A percentile compares a stretch with the other conserved stretches of the same genome.
Evolutionary conservation across 164 flowering plant species (phyloP).

Genomic region (Sextonia rubra): DNA sequence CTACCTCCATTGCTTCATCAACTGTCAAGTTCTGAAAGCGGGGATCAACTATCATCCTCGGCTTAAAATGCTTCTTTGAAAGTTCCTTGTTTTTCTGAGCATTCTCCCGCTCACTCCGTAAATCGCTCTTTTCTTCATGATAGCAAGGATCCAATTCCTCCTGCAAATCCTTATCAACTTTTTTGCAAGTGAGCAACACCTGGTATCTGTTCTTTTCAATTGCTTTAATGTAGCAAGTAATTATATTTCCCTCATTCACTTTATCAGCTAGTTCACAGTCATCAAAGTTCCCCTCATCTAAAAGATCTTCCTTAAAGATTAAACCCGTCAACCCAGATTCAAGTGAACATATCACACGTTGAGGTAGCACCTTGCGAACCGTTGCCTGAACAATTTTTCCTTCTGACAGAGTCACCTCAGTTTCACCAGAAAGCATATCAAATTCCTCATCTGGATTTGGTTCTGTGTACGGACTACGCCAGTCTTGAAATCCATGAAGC

Average conservation of each 20-base stretch:
- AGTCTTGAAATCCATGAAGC: slow-evolving; percentile 78
- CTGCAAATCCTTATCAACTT: slow-evolving; percentile 16
- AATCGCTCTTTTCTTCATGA: slow-evolving; percentile 55
- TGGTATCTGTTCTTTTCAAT: slow-evolving; percentile 69
- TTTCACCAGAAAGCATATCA: slow-evolving; percentile 87
- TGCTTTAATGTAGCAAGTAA: slow-evolving; percentile 70
- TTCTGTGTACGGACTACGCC: slow-evolving; percentile 65
- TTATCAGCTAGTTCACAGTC: slow-evolving; percentile 33
- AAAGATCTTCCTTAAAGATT: slow-evolving; percentile 59
- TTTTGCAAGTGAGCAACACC: slow-evolving; percentile 52
- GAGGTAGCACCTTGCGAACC: slow-evolving; percentile 69
- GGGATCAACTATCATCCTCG: slow-evolving; percentile 95
- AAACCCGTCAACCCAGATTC: slow-evolving; percentile 90
- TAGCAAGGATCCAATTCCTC: slow-evolving; percentile 59
- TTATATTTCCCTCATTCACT: slow-evolving; percentile 50
- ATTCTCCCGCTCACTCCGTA: slow-evolving; percentile 59
- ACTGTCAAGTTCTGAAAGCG: slow-evolving; percentile 88
- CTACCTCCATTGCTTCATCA: slow-evolving; percentile 88
- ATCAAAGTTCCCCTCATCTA: slow-evolving; percentile 56
- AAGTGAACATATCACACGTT: slow-evolving; percentile 59
- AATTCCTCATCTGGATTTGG: slow-evolving; percentile 85
- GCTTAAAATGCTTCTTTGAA: slow-evolving; percentile 82
- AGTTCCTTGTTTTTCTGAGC: slow-evolving; percentile 85
- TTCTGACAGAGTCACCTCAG: slow-evolving; percentile 74
- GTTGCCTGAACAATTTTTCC: slow-evolving; percentile 86